phyloP scores from a whole-genome alignment of 208 protist species.

The Wallacemonas sp. region DNA sequence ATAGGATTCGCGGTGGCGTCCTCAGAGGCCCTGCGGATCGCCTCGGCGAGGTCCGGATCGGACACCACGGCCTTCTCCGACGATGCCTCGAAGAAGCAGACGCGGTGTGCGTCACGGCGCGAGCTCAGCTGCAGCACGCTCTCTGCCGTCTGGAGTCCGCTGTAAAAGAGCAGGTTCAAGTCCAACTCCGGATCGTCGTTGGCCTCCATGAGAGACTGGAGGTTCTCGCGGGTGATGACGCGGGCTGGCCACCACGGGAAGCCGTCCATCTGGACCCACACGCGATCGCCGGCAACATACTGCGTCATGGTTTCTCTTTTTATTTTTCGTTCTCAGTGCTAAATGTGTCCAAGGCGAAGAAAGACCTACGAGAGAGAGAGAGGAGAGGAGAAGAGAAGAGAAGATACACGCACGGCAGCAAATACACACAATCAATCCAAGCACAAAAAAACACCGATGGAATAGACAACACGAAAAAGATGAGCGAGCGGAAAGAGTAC shows the following conservation, averaged over 20 bases:
- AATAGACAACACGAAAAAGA: no score
- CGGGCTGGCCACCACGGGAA: conserved; percentile 86
- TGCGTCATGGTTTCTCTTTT: conserved; percentile 19
- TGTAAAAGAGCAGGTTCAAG: conserved; percentile 71
- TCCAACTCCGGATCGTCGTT: conserved; percentile 34
- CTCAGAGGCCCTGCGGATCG: conserved; percentile 52
- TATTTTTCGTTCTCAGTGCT: neutral
- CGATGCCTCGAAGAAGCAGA: conserved; percentile 83
- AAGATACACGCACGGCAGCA: no score
- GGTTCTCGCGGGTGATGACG: conserved; percentile 55
- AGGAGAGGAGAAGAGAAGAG: neutral
- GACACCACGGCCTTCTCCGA: conserved; percentile 85
- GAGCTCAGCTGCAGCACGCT: conserved; percentile 53
- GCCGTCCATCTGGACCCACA: conserved; percentile 82
- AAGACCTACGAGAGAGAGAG: neutral
- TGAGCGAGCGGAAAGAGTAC: no score
- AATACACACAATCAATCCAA: no score
- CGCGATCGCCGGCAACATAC: conserved; percentile 72
- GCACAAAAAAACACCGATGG: no score
- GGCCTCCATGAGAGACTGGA: conserved; percentile 18
- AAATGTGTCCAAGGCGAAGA: no score
- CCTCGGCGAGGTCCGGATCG: conserved; percentile 53
- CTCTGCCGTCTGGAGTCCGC: conserved; percentile 45
- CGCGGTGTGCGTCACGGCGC: conserved; percentile 33
- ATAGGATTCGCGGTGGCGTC: conserved; percentile 77